Conservation (phyloP, 2,329 filamentous ascomycete genomes). For the Talaromyces atroroseus region DNA sequence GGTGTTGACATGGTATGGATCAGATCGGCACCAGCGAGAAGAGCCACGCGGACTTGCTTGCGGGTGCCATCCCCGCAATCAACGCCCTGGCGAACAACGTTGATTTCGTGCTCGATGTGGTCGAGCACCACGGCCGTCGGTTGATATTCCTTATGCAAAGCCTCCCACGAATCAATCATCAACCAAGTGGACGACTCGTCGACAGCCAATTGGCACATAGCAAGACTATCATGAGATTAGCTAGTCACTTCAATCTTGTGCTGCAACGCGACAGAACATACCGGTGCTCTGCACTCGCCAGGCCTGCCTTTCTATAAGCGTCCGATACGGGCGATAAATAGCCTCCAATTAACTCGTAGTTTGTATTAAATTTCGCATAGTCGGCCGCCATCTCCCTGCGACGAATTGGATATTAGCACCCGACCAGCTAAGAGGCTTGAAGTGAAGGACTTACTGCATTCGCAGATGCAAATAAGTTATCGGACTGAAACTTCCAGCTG, state of each 20-base stretch:
- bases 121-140: conserved; percentile 85
- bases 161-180: conserved; percentile 86
- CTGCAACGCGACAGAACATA: conserved; percentile 25
- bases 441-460: conserved; percentile 9
- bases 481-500: conserved; percentile 62
- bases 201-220: conserved; percentile 82
- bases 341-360: conserved; percentile 81
- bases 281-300: conserved; percentile 67
- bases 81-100: conserved; percentile 69
- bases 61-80: conserved; percentile 60
- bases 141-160: conserved; percentile 75
- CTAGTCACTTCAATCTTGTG: neutral
- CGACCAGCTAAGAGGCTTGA: conserved; percentile 6
- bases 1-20: conserved; percentile 66
- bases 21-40: conserved; percentile 74
- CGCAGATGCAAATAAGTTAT: conserved; percentile 58
- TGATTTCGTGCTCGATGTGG: conserved; percentile 88
- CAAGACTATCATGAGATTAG: conserved; percentile 47
- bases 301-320: conserved; percentile 72
- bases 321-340: conserved; percentile 75
- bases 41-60: conserved; percentile 66
- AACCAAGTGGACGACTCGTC: conserved; percentile 68
- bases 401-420: conserved; percentile 53
- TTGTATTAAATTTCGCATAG: conserved; percentile 66
- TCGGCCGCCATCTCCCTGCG: conserved; percentile 81